Evolutionary conservation across 176 grass and related monocot species (phyloP).

Genomic region (Leersia perrieri): DNA sequence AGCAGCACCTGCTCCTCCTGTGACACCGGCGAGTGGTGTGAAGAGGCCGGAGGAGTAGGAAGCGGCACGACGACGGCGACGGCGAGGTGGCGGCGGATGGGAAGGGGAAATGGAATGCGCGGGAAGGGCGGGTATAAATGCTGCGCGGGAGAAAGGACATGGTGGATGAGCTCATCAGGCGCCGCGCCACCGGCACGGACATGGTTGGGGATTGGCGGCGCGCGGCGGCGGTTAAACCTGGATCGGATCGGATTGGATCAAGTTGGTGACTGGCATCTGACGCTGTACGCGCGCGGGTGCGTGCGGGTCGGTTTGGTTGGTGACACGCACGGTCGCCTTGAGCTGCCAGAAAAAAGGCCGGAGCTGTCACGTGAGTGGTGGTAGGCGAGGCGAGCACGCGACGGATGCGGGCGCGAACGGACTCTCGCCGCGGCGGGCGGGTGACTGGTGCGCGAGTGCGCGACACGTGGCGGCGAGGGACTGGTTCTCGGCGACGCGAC

Average conservation of each 20-base stretch:
- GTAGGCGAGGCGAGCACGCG: neutral
- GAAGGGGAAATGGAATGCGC: slow-evolving; percentile 3
- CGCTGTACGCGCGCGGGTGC: neutral
- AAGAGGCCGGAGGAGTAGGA: too few species aligned
- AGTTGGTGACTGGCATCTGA: neutral
- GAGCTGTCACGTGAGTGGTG: neutral
- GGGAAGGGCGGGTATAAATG: slow-evolving; percentile 39
- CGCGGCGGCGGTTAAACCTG: neutral
- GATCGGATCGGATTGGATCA: neutral
- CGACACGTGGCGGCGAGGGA: too few species aligned
- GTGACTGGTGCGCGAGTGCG: too few species aligned
- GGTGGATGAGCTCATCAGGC: neutral
- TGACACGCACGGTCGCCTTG: too few species aligned
- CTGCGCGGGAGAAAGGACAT: neutral
- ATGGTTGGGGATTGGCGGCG: neutral
- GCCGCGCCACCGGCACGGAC: slow-evolving; percentile 14
- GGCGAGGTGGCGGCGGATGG: neutral
- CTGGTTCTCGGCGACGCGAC: neutral
- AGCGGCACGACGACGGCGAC: neutral
- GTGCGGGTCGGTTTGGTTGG: neutral
- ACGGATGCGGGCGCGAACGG: neutral
- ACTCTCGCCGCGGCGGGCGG: too few species aligned
- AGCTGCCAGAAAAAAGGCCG: too few species aligned
- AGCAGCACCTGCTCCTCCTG: slow-evolving; percentile 1
- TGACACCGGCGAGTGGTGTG: neutral